A percentile compares a stretch with the other conserved stretches of the same genome.
These are phyloP conservation scores for Amorphotheca resinae DNA, from an alignment of 495 filamentous ascomycete genomes.

Conservation along the genomic window DNA sequence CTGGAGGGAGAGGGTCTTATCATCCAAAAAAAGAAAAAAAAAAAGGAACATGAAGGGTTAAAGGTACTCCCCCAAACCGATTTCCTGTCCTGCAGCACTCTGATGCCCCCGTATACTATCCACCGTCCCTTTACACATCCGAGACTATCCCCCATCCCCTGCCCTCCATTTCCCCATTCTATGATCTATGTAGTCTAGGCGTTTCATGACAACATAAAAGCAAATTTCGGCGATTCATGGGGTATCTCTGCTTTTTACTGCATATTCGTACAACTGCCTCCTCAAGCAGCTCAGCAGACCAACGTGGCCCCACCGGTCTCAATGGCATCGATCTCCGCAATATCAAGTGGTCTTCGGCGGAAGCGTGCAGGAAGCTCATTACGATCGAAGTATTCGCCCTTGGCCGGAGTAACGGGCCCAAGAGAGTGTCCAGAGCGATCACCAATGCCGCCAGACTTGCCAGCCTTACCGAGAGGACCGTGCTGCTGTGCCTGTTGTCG, in stretches of 20 bases:
- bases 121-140: no score
- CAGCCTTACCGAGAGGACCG: conserved; percentile 60
- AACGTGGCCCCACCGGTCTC: conserved; percentile 81
- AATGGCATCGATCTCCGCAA: conserved; percentile 87
- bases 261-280: conserved; percentile 5
- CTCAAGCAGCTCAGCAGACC: conserved; percentile 25
- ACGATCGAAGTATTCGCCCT: conserved; percentile 79
- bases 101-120: no score
- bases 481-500: conserved; percentile 87
- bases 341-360: conserved; percentile 53
- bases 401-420: conserved; percentile 53
- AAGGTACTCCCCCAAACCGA: no score
- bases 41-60: no score
- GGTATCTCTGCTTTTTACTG: conserved; percentile 2
- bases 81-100: no score
- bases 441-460: conserved; percentile 46
- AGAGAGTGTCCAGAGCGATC: conserved; percentile 51
- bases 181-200: neutral
- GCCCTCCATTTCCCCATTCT: neutral
- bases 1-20: neutral
- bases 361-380: conserved; percentile 77
- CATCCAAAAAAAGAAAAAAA: neutral
- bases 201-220: neutral
- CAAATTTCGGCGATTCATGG: neutral
- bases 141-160: no score